Evolutionary conservation across 176 grass and related monocot species (phyloP), one percentile per base, ranked within the genome.

Genomic region (Phragmites australis): DNA sequence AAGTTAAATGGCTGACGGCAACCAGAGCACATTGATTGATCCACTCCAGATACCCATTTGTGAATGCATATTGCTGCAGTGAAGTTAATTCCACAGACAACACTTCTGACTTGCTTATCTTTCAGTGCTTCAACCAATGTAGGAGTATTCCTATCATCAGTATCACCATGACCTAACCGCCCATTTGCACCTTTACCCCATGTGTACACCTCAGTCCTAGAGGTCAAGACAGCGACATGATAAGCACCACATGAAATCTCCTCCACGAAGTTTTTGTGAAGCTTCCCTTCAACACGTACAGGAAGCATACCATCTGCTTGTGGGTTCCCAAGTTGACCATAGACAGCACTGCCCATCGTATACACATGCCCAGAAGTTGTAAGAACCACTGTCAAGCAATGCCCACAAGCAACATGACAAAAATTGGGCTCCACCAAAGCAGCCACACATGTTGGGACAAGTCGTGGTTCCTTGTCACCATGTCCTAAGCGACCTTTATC

Each of bases 181-280:
- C 96, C 92, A 93, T 98, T 93, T 83, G 90, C 90, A 59, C 96
- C 96, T 93, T 98, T 98, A 23, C 96, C 96, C 96, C 96, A 98
- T 15, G 96, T 98, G 82, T 93, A 98, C 39, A 98, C 92, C 82
- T 98, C 96, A 2, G 92, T 95, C 74, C 79, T 94, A 68, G 96
- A 98, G 40, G 96, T 98, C 75, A 98, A 78, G 42, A 95, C 88
- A 51, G 90, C 96, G 51, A 98, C 90, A 79, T 98, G 96, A 85
- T 98, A 98, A 68, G 92, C 96, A 43, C 96, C 96, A 86, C 92
- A 98, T 26, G 92, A 93, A 53, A 98, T 94, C 75, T 98, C 96
- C 81, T 98, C 96, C n/a, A 98, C 96, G 72, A 98, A 98, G 59
- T 90, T 87, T 72, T 93, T 98, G 77, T 93, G 92, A 37, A 98